A percentile compares a stretch with the other conserved stretches of the same genome.
Evolutionary conservation across 2,329 filamentous ascomycete species (phyloP).

Genomic region (Pseudofabraea citricarpa): DNA sequence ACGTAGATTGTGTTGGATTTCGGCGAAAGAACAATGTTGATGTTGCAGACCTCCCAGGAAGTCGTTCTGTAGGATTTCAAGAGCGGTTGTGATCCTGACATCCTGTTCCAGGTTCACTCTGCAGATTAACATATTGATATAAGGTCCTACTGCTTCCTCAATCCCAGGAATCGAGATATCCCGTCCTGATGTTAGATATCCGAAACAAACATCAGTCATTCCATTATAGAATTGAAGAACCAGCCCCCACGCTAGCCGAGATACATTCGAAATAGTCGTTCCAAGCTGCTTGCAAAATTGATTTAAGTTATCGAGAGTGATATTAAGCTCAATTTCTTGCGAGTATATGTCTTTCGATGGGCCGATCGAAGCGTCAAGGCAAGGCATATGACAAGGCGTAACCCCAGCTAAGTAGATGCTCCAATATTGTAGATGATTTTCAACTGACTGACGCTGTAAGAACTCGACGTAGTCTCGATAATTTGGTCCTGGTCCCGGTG

Average conservation of each 20-base stretch:
- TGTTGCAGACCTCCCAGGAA: not conserved
- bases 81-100: not conserved
- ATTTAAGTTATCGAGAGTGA: not conserved
- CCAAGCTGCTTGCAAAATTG: not conserved
- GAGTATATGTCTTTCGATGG: not conserved
- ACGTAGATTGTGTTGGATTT: constrained; percentile 3
- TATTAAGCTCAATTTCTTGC: not conserved
- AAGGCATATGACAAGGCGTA: not conserved
- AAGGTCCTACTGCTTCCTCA: constrained; percentile 35
- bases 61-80: constrained; percentile 1
- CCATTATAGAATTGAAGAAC: constrained; percentile 43
- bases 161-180: constrained; percentile 45
- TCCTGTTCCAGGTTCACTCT: constrained; percentile 32
- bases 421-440: not conserved
- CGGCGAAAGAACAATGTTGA: constrained; percentile 3
- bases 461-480: constrained; percentile 33
- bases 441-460: not conserved
- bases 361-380: not conserved
- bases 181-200: constrained; percentile 47
- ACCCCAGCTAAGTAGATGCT: not conserved
- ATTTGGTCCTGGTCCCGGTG: constrained; percentile 34
- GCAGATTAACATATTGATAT: constrained; percentile 52
- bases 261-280: not conserved
- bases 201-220: constrained; percentile 44
- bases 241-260: constrained; percentile 32